These are phyloP conservation scores for Westerdykella ornata DNA, from an alignment of 2,329 filamentous ascomycete genomes.

Conservation along the genomic window DNA sequence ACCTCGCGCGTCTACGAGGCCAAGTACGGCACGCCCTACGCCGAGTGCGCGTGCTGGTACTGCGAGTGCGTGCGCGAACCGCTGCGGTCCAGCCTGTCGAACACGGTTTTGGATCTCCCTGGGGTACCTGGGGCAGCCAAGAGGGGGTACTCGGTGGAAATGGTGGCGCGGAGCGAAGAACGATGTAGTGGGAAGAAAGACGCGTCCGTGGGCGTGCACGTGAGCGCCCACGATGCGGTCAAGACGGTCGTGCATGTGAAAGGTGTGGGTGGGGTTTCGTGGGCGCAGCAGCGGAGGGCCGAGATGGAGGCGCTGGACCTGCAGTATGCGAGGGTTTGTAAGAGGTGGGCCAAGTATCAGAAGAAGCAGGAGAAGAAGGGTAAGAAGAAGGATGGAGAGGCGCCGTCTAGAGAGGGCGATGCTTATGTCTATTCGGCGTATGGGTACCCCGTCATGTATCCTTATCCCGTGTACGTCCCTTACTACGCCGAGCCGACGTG, in stretches of 20 bases:
- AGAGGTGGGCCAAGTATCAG: constrained; percentile 30
- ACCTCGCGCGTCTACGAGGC: constrained; percentile 65
- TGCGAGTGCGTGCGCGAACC: constrained; percentile 64
- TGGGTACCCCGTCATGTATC: constrained; percentile 38
- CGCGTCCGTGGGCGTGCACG: constrained; percentile 57
- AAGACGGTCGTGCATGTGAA: constrained; percentile 12
- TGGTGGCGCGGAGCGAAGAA: background rate
- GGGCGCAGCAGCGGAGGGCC: constrained; percentile 8
- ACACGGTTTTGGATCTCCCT: constrained; percentile 23
- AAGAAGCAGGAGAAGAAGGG: constrained; percentile 25
- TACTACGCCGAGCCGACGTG: constrained; percentile 42
- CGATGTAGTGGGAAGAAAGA: constrained; percentile 26
- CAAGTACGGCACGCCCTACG: constrained; percentile 60
- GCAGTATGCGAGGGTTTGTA: constrained; percentile 47
- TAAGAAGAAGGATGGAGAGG: too few species aligned
- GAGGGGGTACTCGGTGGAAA: constrained; percentile 5
- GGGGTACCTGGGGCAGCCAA: constrained; percentile 27
- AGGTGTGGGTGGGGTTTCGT: constrained; percentile 14
- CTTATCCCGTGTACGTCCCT: constrained; percentile 42
- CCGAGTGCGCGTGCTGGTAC: constrained; percentile 76
- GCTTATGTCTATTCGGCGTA: constrained; percentile 33
- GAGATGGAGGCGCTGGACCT: constrained; percentile 44
- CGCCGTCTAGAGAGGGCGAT: constrained; percentile 29
- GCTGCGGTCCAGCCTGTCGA: constrained; percentile 39
- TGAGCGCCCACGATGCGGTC: constrained; percentile 67